A percentile compares a stretch with the other conserved stretches of the same genome.
Evolutionary conservation across 495 filamentous ascomycete genomes (phyloP).

Genomic region (Xylaria castorea): DNA sequence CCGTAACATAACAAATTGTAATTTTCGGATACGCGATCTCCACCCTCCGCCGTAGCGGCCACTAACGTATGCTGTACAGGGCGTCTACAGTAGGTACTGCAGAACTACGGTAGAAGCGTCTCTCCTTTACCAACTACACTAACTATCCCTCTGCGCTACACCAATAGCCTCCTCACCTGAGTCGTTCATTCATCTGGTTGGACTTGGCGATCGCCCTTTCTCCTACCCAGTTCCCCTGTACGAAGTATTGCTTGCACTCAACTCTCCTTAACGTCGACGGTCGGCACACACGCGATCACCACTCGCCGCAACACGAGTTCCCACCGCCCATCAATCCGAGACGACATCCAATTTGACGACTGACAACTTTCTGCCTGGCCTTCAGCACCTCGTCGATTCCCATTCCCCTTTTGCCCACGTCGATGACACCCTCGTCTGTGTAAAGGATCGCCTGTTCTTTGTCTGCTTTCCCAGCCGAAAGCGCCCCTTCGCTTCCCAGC

Average conservation of each 20-base stretch:
- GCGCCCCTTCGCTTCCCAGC: background rate
- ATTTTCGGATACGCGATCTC: slow-evolving; percentile 11
- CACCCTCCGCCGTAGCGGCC: background rate
- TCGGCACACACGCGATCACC: background rate
- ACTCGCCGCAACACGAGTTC: background rate
- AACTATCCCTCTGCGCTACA: slow-evolving; percentile 3
- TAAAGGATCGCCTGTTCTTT: slow-evolving; percentile 12
- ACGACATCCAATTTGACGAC: background rate
- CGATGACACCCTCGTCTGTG: slow-evolving; percentile 1
- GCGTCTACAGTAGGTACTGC: background rate
- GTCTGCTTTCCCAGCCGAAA: slow-evolving; percentile 11
- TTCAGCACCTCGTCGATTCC: background rate
- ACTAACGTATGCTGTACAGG: slow-evolving; percentile 6
- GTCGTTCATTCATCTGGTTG: slow-evolving; percentile 27
- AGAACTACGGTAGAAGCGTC: background rate
- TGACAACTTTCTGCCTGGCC: background rate
- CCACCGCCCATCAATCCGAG: slow-evolving; percentile 12
- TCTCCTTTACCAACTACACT: slow-evolving; percentile 2
- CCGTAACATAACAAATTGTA: slow-evolving; percentile 11
- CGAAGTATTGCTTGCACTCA: slow-evolving; percentile 1
- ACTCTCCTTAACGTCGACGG: slow-evolving; percentile 5
- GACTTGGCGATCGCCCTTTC: slow-evolving; percentile 12
- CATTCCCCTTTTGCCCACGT: background rate
- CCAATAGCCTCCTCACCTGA: slow-evolving; percentile 19
- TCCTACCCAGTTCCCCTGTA: background rate